Evolutionary conservation across 495 filamentous ascomycete species (phyloP).

Genomic region (Xylaria venustula): DNA sequence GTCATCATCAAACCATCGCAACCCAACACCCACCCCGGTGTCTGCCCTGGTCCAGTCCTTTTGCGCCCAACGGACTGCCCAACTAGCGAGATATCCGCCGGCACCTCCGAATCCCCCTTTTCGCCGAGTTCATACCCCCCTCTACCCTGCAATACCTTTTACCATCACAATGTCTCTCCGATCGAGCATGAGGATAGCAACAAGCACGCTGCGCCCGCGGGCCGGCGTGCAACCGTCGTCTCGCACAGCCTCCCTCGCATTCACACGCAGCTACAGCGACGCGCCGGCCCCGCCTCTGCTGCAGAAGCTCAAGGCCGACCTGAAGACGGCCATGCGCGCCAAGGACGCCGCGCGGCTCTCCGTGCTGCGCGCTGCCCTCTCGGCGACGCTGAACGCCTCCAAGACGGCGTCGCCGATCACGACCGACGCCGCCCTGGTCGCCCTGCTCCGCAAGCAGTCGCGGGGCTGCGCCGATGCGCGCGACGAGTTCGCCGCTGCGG

Average conservation of each 20-base stretch:
- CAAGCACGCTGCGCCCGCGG: constrained; percentile 12
- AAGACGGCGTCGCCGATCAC: constrained; percentile 54
- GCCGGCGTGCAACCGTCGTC: background rate
- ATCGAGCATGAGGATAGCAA: constrained; percentile 3
- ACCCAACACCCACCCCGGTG: background rate
- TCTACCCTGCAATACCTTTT: background rate
- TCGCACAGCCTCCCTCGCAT: constrained; percentile 2
- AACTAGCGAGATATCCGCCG: background rate
- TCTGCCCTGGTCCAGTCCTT: background rate
- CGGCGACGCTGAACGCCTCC: constrained; percentile 54
- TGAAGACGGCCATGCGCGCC: constrained; percentile 59
- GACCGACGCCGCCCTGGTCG: constrained; percentile 56
- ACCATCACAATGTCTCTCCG: constrained; percentile 4
- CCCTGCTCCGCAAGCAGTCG: constrained; percentile 48
- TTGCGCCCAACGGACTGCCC: background rate
- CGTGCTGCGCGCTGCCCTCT: constrained; percentile 54
- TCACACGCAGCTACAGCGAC: constrained; percentile 37
- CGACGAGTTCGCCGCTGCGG: constrained; percentile 48
- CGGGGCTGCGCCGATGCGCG: constrained; percentile 39
- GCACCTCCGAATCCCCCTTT: background rate
- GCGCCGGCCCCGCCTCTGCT: constrained; percentile 39
- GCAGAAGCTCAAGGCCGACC: constrained; percentile 50
- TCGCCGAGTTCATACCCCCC: background rate
- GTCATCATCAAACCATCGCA: background rate
- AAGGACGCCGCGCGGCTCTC: constrained; percentile 55